These are phyloP conservation scores for Nakaseomyces glabratus DNA, from an alignment of 1,139 yeast genomes.

Conservation along the genomic window DNA sequence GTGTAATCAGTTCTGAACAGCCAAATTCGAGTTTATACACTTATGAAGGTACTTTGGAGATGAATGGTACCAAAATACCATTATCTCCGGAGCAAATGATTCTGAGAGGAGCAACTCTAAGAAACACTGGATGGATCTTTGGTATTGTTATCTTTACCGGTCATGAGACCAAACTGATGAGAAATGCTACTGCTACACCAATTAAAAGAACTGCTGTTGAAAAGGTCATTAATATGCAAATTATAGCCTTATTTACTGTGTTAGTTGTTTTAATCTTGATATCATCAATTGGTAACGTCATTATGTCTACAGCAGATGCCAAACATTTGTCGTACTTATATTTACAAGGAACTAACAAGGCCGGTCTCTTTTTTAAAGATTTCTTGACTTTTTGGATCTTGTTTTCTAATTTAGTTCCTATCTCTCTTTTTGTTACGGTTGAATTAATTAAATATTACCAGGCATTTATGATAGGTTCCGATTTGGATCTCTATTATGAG, in stretches of 20 bases:
- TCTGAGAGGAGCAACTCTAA: constrained; percentile 87
- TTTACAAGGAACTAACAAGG: constrained; percentile 61
- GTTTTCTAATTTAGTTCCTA: constrained; percentile 91
- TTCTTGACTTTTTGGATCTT: constrained; percentile 91
- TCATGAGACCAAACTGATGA: constrained; percentile 95
- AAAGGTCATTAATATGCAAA: constrained; percentile 86
- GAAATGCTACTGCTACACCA: constrained; percentile 98
- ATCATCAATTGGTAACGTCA: constrained; percentile 82
- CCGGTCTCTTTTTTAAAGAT: constrained; percentile 70
- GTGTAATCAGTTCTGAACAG: constrained; percentile 69
- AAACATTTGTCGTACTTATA: constrained; percentile 52
- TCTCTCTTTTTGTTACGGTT: constrained; percentile 88
- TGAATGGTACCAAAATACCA: constrained; percentile 54
- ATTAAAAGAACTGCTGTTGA: constrained; percentile 96
- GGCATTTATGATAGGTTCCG: constrained; percentile 88
- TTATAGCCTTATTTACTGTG: constrained; percentile 75
- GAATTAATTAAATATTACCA: constrained; percentile 93
- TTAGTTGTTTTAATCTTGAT: constrained; percentile 66
- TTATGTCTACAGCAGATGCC: constrained; percentile 52
- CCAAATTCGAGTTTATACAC: constrained; percentile 94
- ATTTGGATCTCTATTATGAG: constrained; percentile 83
- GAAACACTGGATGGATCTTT: constrained; percentile 93
- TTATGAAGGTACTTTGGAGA: constrained; percentile 77
- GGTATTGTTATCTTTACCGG: constrained; percentile 95
- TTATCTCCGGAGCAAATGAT: constrained; percentile 84